Evolutionary conservation across 306 rosid species (phyloP).

Genomic region (Luffa aegyptiaca): DNA sequence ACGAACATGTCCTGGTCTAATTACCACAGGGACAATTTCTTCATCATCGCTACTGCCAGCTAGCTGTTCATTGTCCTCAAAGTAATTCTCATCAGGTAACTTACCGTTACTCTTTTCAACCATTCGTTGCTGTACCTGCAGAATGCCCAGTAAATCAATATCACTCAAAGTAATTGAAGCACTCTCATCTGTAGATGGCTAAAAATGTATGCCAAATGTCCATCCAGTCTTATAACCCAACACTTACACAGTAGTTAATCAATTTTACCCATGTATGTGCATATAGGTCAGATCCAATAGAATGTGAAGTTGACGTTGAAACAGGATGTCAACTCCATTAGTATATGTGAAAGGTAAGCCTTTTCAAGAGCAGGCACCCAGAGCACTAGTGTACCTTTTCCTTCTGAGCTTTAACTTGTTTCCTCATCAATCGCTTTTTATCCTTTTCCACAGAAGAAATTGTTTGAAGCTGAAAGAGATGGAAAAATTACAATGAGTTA

Average conservation of each 20-base stretch:
- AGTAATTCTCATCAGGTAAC: constrained; percentile 22
- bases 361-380: constrained; percentile 3
- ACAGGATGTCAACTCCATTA: background rate
- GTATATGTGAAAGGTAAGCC: background rate
- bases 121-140: constrained; percentile 31
- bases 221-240: background rate
- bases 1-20: constrained; percentile 92
- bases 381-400: constrained; percentile 40
- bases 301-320: background rate
- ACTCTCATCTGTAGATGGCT: background rate
- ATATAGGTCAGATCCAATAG: background rate
- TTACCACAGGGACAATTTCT: constrained; percentile 56
- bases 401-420: constrained; percentile 28
- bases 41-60: constrained; percentile 35
- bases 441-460: constrained; percentile 70
- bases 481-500: background rate
- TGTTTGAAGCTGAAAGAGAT: constrained; percentile 43
- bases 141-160: constrained; percentile 10
- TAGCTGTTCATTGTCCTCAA: background rate
- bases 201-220: background rate
- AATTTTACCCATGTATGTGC: background rate
- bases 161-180: background rate
- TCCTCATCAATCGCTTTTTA: constrained; percentile 69
- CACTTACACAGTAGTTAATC: background rate
- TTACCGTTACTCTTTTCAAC: constrained; percentile 26